Conservation (phyloP, 2,329 filamentous ascomycete genomes). For the Talaromyces piceae region DNA sequence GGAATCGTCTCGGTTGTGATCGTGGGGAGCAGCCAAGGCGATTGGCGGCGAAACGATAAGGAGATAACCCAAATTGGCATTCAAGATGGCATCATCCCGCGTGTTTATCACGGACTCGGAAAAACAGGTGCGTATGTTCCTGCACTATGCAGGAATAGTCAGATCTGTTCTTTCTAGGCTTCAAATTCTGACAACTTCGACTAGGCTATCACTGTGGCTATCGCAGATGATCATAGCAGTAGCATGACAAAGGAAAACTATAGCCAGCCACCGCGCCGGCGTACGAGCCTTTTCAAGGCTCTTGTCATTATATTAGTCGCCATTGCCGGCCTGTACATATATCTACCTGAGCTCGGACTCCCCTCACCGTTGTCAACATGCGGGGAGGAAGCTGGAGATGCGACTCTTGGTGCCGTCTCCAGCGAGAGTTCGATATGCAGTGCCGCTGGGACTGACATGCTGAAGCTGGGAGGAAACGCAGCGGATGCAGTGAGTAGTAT, state of each 20-base stretch:
- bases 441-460: conserved; percentile 57
- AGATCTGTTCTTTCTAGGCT: not conserved
- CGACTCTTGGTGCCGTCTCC: conserved; percentile 55
- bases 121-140: conserved; percentile 6
- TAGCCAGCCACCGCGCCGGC: not conserved
- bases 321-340: conserved; percentile 1
- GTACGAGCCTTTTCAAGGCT: not conserved
- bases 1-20: not conserved
- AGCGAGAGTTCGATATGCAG: conserved; percentile 65
- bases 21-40: not conserved
- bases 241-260: not conserved
- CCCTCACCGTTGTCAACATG: not conserved
- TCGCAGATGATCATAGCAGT: not conserved
- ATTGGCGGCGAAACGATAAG: not conserved
- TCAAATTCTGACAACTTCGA: not conserved
- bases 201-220: not conserved
- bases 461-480: conserved; percentile 60
- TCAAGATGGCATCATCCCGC: not conserved
- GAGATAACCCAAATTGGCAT: not conserved
- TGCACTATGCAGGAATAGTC: not conserved
- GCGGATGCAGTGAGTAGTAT: conserved; percentile 57
- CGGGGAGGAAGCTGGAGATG: not conserved
- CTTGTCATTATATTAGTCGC: not conserved
- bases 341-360: not conserved
- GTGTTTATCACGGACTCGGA: conserved; percentile 1